Percentiles rank a stretch among this genome's conserved stretches.
Conservation (phyloP, 1,284 basidiomycete species). For the Apiotrichum domesticum region DNA sequence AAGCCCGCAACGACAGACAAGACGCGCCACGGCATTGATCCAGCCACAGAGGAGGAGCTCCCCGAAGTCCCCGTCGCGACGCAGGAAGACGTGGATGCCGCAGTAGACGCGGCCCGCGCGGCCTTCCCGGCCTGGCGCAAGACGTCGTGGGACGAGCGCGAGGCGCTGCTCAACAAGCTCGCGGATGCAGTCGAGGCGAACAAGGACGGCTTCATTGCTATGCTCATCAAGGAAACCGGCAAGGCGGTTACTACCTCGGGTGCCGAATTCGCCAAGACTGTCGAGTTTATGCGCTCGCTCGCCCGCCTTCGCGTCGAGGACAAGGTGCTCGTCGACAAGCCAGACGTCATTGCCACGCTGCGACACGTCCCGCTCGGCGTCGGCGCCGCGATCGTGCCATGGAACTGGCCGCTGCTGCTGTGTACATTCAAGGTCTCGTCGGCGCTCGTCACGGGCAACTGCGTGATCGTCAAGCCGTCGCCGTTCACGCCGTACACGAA, state of each 20-base stretch:
- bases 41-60: slow-evolving; percentile 70
- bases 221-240: slow-evolving; percentile 65
- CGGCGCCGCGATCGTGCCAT: slow-evolving; percentile 44
- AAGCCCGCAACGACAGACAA: slow-evolving; percentile 67
- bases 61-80: slow-evolving; percentile 83
- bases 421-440: slow-evolving; percentile 54
- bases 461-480: slow-evolving; percentile 89
- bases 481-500: slow-evolving; percentile 92
- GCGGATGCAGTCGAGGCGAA: slow-evolving; percentile 27
- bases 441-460: slow-evolving; percentile 85
- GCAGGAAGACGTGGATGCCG: slow-evolving; percentile 67
- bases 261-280: slow-evolving; percentile 69
- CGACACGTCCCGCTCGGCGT: slow-evolving; percentile 82
- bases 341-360: slow-evolving; percentile 61
- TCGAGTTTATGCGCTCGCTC: slow-evolving; percentile 76
- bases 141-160: slow-evolving; percentile 53
- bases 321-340: slow-evolving; percentile 71
- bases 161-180: slow-evolving; percentile 27
- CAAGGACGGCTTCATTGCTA: slow-evolving; percentile 33
- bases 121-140: slow-evolving; percentile 76
- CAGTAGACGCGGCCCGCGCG: slow-evolving; percentile 68
- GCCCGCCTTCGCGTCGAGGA: slow-evolving; percentile 77
- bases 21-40: slow-evolving; percentile 74
- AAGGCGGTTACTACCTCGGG: slow-evolving; percentile 76
- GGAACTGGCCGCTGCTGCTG: slow-evolving; percentile 68